Base-by-base conservation (phyloP, 345 rosid genomes). In the Moringa oleifera region DNA sequence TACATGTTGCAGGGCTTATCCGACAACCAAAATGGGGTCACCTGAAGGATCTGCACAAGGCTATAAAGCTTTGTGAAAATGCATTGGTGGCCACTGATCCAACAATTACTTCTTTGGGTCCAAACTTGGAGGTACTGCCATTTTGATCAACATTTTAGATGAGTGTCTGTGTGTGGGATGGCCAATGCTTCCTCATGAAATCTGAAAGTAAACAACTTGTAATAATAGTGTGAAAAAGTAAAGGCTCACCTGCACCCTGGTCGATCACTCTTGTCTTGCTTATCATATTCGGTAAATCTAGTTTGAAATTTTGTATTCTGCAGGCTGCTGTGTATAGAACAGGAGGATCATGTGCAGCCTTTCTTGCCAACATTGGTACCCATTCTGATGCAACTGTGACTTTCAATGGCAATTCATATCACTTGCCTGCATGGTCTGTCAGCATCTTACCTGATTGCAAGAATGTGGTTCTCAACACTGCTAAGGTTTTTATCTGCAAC, bases 11-110 rank as follows among this genome's bases (percentile, higher is more conserved):
- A 93, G 98, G 98, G 64, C 81, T 77, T 67, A 70, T 77, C 49
- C 83, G 92, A 67, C 96, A 93, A 67, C 97, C 98, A n/a, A 93
- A 93, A 65, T 93, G 91, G 89, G 98, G 98, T 25, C 98, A 93
- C 72, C 77, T 93, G 46, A 81, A 74, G 68, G 98, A 93, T 66
- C 65, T 93, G 74, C 98, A 93, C 46, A 90, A 83, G 78, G 89
- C 97, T 63, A 79, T 93, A 61, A 90, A 93, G 79, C 96, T 90
- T 73, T 93, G 96, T 50, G 92, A 86, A 79, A 79, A 67, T 19
- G 89, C 96, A 37, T 18, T 93, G 68, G 41, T 90, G 49, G 85
- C 92, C 21, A 76, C 90, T 45, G 97, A 90, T 73, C 98, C 98
- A 41, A 55, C 66, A 36, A 68, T 76, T 68, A 71, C 90, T 53